Conservation (phyloP, 2,329 filamentous ascomycete species). For the Ustilaginoidea virens region DNA sequence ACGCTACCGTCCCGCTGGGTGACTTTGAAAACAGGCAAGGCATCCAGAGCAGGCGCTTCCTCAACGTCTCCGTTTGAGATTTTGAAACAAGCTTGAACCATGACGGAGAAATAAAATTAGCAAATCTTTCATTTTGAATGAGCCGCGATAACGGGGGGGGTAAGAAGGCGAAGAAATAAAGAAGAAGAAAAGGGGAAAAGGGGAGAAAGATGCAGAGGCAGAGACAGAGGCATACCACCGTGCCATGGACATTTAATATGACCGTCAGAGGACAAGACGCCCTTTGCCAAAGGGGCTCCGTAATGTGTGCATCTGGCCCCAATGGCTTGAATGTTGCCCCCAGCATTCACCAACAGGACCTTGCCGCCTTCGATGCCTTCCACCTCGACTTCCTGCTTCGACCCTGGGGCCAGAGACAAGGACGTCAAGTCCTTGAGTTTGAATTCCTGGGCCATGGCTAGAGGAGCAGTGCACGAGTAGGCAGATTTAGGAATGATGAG, state of each 20-base stretch:
- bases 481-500: neutral
- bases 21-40: slow-evolving; percentile 70
- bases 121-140: too few relatives aligned
- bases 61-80: slow-evolving; percentile 82
- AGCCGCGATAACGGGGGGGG: too few relatives aligned
- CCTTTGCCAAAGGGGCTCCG: slow-evolving; percentile 76
- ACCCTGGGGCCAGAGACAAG: slow-evolving; percentile 59
- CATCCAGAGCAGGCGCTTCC: slow-evolving; percentile 79
- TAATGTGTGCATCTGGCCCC: slow-evolving; percentile 84
- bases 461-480: slow-evolving; percentile 12
- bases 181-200: neutral
- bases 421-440: slow-evolving; percentile 64
- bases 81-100: slow-evolving; percentile 68
- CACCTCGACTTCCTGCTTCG: slow-evolving; percentile 81
- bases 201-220: too few relatives aligned
- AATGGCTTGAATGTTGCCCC: slow-evolving; percentile 61
- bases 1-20: slow-evolving; percentile 68
- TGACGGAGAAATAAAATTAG: slow-evolving; percentile 1
- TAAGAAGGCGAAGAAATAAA: too few relatives aligned
- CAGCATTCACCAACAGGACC: slow-evolving; percentile 68
- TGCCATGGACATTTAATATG: slow-evolving; percentile 92
- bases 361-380: slow-evolving; percentile 80
- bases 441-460: slow-evolving; percentile 40
- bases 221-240: slow-evolving; percentile 51
- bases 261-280: slow-evolving; percentile 68